Conservation (phyloP, 2,329 filamentous ascomycete species). For the Talaromyces sp. region DNA sequence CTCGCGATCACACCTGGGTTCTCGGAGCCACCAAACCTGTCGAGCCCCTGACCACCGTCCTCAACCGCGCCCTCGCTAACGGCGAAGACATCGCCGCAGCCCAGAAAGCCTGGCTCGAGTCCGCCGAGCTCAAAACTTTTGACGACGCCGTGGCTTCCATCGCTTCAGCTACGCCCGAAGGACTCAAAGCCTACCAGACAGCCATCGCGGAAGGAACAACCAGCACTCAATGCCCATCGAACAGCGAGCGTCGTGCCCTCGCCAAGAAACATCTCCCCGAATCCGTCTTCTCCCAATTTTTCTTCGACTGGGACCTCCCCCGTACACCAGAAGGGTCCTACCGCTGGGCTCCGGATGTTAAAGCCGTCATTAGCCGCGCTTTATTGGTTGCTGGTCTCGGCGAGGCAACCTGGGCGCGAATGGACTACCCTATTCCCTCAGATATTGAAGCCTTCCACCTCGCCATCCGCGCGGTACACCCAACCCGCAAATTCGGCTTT, state of each 20-base stretch:
- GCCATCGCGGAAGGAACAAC: background rate
- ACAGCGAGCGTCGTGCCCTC: background rate
- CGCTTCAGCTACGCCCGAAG: background rate
- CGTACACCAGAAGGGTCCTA: constrained; percentile 1
- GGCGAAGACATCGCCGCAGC: background rate
- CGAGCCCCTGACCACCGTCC: background rate
- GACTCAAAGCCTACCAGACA: background rate
- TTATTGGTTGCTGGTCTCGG: background rate
- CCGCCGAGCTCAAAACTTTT: background rate
- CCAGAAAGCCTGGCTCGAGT: background rate
- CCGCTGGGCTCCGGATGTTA: background rate
- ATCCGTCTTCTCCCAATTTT: background rate
- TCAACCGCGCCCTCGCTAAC: background rate
- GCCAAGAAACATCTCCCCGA: constrained; percentile 2
- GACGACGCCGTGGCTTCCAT: background rate
- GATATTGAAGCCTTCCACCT: background rate
- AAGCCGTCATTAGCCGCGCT: background rate
- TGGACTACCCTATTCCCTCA: background rate
- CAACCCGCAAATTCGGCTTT: background rate
- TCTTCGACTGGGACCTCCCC: constrained; percentile 5
- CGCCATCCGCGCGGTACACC: background rate
- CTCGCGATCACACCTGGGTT: background rate
- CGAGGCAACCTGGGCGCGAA: background rate
- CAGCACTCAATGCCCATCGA: background rate
- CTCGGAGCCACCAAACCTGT: background rate